phyloP scores from a whole-genome alignment of 768 basidiomycete genomes.

The Calocybe cyanea region DNA sequence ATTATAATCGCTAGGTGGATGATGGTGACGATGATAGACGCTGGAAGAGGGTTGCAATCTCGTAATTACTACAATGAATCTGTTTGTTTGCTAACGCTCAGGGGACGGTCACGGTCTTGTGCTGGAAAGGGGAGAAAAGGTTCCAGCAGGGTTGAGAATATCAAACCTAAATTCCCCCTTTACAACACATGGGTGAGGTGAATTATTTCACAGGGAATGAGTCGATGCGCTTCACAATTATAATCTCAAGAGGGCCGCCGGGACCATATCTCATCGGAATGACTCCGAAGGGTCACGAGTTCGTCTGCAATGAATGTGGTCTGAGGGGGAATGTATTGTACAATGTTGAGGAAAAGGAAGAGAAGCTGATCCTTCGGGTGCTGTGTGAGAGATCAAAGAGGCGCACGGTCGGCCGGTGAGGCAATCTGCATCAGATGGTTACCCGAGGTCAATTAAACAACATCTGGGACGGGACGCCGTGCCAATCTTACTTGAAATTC shows the following conservation, averaged over 20 bases:
- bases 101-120: too few relatives aligned
- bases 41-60: not conserved
- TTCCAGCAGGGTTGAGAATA: too few relatives aligned
- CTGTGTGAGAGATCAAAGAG: not conserved
- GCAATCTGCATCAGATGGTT: not conserved
- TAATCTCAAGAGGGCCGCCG: conserved; percentile 1
- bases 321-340: too few relatives aligned
- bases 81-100: too few relatives aligned
- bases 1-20: conserved; percentile 1
- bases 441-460: conserved; percentile 7
- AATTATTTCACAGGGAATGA: too few relatives aligned
- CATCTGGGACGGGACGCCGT: not conserved
- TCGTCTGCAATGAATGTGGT: too few relatives aligned
- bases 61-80: not conserved
- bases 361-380: not conserved
- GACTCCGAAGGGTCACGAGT: too few relatives aligned
- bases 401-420: not conserved
- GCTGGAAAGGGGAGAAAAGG: too few relatives aligned
- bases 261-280: not conserved
- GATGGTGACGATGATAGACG: conserved; percentile 2
- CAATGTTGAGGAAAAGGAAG: conserved; percentile 3
- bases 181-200: too few relatives aligned
- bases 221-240: too few relatives aligned
- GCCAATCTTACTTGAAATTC: not conserved
- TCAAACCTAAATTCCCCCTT: too few relatives aligned